Evolutionary conservation across 495 filamentous ascomycete species (phyloP).

Genomic region (Hypoxylon fuscum): DNA sequence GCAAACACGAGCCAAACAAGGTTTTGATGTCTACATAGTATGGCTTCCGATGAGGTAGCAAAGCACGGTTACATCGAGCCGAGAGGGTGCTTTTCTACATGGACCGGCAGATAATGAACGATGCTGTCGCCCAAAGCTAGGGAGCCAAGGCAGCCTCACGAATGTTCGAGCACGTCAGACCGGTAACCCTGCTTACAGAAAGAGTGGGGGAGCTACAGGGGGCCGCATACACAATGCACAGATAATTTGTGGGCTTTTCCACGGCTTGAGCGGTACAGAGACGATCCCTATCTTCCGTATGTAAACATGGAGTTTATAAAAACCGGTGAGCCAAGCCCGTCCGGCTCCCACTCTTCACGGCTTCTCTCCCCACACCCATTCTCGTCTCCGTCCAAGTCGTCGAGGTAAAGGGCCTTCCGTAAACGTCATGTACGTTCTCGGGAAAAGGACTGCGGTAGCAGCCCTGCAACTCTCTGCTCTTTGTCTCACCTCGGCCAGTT

Average conservation of each 20-base stretch:
- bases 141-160: conserved; percentile 6
- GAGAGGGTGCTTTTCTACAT: conserved; percentile 2
- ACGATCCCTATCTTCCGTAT: conserved; percentile 9
- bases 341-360: neutral
- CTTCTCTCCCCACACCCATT: neutral
- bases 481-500: conserved; percentile 44
- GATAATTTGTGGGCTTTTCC: too few species aligned
- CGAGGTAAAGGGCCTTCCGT: neutral
- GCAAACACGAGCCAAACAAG: neutral
- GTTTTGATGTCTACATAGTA: neutral
- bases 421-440: conserved; percentile 20
- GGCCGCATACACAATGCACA: neutral
- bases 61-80: conserved; percentile 17
- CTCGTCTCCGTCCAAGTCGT: neutral
- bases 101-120: conserved; percentile 21
- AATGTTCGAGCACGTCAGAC: conserved; percentile 26
- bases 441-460: conserved; percentile 15
- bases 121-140: conserved; percentile 2
- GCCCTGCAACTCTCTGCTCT: conserved; percentile 37
- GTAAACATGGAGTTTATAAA: conserved; percentile 16
- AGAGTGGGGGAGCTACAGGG: conserved; percentile 16
- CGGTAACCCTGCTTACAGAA: conserved; percentile 3
- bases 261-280: conserved; percentile 12
- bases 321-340: neutral
- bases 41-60: conserved; percentile 1